Conservation (phyloP, 208 protist genomes). For the Trypanosoma grayi region DNA sequence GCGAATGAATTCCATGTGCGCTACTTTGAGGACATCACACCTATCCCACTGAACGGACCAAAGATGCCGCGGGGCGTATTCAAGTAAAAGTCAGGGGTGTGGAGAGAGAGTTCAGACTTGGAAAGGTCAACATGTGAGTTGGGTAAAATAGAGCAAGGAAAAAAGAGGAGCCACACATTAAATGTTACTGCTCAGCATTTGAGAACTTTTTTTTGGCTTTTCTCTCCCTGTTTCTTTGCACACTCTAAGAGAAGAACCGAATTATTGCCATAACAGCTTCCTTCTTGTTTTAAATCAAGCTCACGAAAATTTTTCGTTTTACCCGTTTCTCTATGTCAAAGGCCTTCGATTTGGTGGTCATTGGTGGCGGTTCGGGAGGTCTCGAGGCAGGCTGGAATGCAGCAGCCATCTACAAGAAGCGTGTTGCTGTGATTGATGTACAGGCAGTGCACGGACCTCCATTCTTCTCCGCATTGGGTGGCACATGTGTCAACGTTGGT, state of each 20-base stretch:
- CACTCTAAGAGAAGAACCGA: neutral
- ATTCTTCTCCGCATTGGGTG: constrained; percentile 73
- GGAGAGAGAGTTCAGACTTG: neutral
- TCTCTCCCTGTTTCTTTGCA: neutral
- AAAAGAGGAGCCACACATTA: neutral
- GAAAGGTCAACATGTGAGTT: neutral
- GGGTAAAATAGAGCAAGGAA: neutral
- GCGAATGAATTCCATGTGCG: constrained; percentile 68
- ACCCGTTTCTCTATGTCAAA: constrained; percentile 47
- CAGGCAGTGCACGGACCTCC: constrained; percentile 78
- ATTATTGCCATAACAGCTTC: neutral
- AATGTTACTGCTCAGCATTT: neutral
- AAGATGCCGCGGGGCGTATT: constrained; percentile 89
- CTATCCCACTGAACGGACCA: constrained; percentile 86
- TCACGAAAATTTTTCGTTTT: constrained; percentile 43
- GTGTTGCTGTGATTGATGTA: constrained; percentile 85
- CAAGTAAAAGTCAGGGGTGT: constrained; percentile 27
- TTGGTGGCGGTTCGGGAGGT: constrained; percentile 86
- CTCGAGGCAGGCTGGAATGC: constrained; percentile 87
- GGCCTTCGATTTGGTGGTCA: constrained; percentile 87
- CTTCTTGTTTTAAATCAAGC: constrained; percentile 3
- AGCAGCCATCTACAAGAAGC: constrained; percentile 78
- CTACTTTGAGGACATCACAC: constrained; percentile 89
- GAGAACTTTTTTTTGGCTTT: constrained; percentile 8
- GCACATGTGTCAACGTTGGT: constrained; percentile 87